These are phyloP conservation scores for Dactylonectria macrodidyma DNA, from an alignment of 2,329 filamentous ascomycete genomes.

Conservation along the genomic window DNA sequence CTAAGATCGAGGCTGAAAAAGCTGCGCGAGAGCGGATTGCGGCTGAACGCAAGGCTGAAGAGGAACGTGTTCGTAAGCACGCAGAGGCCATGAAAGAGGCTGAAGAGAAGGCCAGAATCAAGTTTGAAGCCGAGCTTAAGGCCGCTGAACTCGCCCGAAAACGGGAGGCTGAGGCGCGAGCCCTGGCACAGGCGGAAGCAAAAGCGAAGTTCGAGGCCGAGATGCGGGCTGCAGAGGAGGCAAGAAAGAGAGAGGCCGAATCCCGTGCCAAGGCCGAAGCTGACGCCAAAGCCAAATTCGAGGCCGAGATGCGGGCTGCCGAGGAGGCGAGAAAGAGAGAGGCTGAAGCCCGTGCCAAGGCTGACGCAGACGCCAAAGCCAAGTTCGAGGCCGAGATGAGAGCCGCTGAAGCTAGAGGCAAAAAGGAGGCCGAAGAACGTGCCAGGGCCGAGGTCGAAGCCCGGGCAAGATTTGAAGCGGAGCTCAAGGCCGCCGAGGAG, in stretches of 20 bases:
- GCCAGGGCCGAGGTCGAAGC: slow-evolving; percentile 57
- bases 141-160: slow-evolving; percentile 55
- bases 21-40: slow-evolving; percentile 62
- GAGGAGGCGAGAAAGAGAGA: slow-evolving; percentile 62
- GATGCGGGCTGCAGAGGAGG: slow-evolving; percentile 60
- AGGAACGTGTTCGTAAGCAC: slow-evolving; percentile 55
- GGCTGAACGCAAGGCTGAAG: slow-evolving; percentile 33
- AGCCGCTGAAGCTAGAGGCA: slow-evolving; percentile 60
- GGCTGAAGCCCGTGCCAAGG: slow-evolving; percentile 62
- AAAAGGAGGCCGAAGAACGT: slow-evolving; percentile 65
- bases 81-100: slow-evolving; percentile 62
- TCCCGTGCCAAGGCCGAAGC: slow-evolving; percentile 61
- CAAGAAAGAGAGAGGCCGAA: slow-evolving; percentile 63
- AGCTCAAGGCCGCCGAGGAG: slow-evolving; percentile 61
- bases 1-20: slow-evolving; percentile 54
- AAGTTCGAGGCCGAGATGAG: slow-evolving; percentile 63
- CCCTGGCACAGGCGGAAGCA: slow-evolving; percentile 61
- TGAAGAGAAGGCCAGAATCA: slow-evolving; percentile 49
- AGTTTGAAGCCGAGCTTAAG: slow-evolving; percentile 58
- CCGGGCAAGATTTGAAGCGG: slow-evolving; percentile 56
- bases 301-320: slow-evolving; percentile 60
- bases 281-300: slow-evolving; percentile 63
- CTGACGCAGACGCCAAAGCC: slow-evolving; percentile 62
- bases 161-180: slow-evolving; percentile 56
- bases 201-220: slow-evolving; percentile 64